Evolutionary conservation across 768 basidiomycete genomes (phyloP).

Genomic region (Basidioascus undulatus): DNA sequence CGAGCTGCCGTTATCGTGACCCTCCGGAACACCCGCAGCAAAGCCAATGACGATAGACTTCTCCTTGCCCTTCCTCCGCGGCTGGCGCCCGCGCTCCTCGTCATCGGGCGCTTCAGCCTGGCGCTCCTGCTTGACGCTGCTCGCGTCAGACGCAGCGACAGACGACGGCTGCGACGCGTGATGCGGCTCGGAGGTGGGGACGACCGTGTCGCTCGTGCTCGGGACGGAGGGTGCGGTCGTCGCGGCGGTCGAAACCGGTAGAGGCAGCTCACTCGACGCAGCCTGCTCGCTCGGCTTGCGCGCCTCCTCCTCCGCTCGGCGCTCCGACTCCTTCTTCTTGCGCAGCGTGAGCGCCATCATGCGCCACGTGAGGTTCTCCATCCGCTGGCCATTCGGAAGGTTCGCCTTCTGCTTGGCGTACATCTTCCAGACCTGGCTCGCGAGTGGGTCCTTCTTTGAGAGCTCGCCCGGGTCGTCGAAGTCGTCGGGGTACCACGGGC

Average conservation of each 20-base stretch:
- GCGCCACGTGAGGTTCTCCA: constrained; percentile 96
- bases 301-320: constrained; percentile 17
- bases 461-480: too few relatives aligned
- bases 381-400: constrained; percentile 71
- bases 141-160: neutral
- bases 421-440: constrained; percentile 93
- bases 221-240: constrained; percentile 1
- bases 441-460: constrained; percentile 53
- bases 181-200: constrained; percentile 2
- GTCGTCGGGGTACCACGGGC: too few relatives aligned
- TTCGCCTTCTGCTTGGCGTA: constrained; percentile 73
- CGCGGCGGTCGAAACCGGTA: neutral
- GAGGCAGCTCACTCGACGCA: neutral
- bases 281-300: constrained; percentile 2
- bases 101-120: constrained; percentile 5
- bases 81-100: constrained; percentile 14
- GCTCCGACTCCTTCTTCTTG: constrained; percentile 49
- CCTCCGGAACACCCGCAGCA: constrained; percentile 10
- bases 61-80: constrained; percentile 17
- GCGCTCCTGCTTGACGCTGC: neutral
- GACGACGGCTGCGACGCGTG: neutral
- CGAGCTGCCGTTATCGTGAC: constrained; percentile 42
- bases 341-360: constrained; percentile 92
- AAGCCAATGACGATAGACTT: constrained; percentile 15
- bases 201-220: neutral